Evolutionary conservation across 2,329 filamentous ascomycete species (phyloP).

Genomic region (Ascochyta koolunga): DNA sequence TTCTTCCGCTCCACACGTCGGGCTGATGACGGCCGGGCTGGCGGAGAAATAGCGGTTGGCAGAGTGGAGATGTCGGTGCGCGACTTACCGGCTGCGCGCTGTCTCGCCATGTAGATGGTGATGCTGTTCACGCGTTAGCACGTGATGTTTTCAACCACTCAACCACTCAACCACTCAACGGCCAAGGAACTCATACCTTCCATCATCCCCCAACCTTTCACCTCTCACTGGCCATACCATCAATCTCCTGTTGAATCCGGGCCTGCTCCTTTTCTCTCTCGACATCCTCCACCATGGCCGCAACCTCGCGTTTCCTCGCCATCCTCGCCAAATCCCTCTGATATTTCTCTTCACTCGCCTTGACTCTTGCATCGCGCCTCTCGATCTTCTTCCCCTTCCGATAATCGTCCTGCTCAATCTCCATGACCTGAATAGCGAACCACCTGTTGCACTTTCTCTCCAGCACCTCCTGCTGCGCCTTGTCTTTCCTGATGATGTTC

Average conservation of each 20-base stretch:
- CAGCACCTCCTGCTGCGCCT: neutral
- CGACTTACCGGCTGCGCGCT: neutral
- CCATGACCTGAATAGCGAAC: neutral
- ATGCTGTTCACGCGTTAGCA: neutral
- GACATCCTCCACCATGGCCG: neutral
- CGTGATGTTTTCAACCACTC: neutral
- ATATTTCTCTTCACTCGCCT: neutral
- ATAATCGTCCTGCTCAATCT: neutral
- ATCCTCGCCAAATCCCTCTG: neutral
- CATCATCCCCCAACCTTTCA: neutral
- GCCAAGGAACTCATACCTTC: too few relatives aligned
- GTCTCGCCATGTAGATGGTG: neutral
- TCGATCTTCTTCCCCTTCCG: neutral
- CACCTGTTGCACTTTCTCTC: neutral
- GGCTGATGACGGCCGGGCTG: conserved; percentile 8
- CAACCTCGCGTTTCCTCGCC: neutral
- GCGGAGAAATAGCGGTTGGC: conserved; percentile 8
- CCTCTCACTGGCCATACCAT: neutral
- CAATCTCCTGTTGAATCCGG: neutral
- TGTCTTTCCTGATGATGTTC: neutral
- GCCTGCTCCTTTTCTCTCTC: neutral
- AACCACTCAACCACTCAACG: too few relatives aligned
- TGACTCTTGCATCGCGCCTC: neutral
- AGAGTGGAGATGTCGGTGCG: neutral
- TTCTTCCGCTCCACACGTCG: conserved; percentile 36